These are phyloP conservation scores for Kodamaea lidongshanica DNA, from an alignment of 805 yeast genomes.

Conservation along the genomic window DNA sequence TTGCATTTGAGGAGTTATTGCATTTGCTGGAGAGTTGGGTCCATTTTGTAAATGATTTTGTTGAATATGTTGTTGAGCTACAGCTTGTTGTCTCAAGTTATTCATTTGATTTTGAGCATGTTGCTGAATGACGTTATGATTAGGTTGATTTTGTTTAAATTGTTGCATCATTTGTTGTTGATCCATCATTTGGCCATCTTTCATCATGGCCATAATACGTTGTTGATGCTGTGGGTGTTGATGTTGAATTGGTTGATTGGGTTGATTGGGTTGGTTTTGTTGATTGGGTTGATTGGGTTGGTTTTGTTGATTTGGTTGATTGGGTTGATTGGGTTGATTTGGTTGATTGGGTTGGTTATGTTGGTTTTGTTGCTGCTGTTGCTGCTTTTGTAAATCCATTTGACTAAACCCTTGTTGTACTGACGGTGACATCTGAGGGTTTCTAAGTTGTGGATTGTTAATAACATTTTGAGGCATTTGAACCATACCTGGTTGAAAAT, in stretches of 20 bases:
- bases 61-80: slow-evolving; percentile 9
- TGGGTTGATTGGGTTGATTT: slow-evolving; percentile 9
- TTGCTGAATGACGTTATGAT: slow-evolving; percentile 34
- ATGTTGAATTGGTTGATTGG: slow-evolving; percentile 7
- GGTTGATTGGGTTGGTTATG: slow-evolving; percentile 6
- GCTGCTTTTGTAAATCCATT: too few species aligned
- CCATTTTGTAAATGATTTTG: slow-evolving; percentile 11
- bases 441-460: too few species aligned
- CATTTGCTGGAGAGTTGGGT: slow-evolving; percentile 16
- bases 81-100: slow-evolving; percentile 42
- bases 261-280: neutral
- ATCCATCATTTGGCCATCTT: slow-evolving; percentile 16
- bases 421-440: too few species aligned
- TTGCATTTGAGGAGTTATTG: slow-evolving; percentile 13
- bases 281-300: slow-evolving; percentile 4
- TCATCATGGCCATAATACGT: too few species aligned
- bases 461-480: too few species aligned
- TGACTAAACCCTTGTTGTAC: too few species aligned
- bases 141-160: slow-evolving; percentile 9
- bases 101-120: slow-evolving; percentile 48
- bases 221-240: slow-evolving; percentile 17
- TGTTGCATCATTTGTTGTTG: slow-evolving; percentile 29
- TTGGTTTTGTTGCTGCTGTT: slow-evolving; percentile 1
- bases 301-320: slow-evolving; percentile 10
- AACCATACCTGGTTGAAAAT: too few species aligned